These are phyloP conservation scores for Xerocomus potaroensis DNA, from an alignment of 768 basidiomycete genomes.

Conservation along the genomic window DNA sequence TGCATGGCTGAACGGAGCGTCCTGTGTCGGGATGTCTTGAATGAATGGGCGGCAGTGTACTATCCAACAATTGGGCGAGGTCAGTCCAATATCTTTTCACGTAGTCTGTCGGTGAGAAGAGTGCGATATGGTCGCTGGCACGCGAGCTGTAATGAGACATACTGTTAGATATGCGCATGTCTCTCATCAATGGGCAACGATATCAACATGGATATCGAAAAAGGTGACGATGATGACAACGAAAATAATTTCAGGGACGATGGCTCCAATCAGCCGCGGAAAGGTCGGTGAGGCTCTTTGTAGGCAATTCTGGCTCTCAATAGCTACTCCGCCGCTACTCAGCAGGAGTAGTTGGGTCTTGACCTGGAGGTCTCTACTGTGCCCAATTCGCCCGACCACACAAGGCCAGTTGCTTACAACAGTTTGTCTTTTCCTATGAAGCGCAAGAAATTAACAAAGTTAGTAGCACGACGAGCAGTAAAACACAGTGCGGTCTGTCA, in stretches of 20 bases:
- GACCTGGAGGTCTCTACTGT: neutral
- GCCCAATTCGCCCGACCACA: slow-evolving; percentile 1
- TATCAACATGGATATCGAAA: slow-evolving; percentile 10
- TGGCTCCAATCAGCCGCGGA: neutral
- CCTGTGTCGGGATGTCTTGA: slow-evolving; percentile 16
- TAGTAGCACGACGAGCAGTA: slow-evolving; percentile 9
- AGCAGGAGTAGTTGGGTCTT: slow-evolving; percentile 1
- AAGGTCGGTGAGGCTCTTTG: slow-evolving; percentile 10
- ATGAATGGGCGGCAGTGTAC: neutral
- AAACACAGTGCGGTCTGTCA: slow-evolving; percentile 12
- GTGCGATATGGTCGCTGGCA: slow-evolving; percentile 16
- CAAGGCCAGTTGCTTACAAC: slow-evolving; percentile 9
- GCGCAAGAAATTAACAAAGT: slow-evolving; percentile 14
- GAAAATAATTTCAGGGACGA: slow-evolving; percentile 5
- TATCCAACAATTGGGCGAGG: neutral
- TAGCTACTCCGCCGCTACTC: slow-evolving; percentile 1
- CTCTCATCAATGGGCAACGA: slow-evolving; percentile 15
- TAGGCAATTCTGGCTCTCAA: slow-evolving; percentile 4
- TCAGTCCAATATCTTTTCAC: slow-evolving; percentile 19
- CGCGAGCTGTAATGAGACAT: slow-evolving; percentile 17
- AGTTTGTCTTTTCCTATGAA: slow-evolving; percentile 21
- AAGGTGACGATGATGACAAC: slow-evolving; percentile 4
- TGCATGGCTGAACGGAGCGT: too few relatives aligned
- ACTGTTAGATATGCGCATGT: slow-evolving; percentile 15
- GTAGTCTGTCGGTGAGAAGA: slow-evolving; percentile 6